Evolutionary conservation across 495 filamentous ascomycete species (phyloP), one percentile per base, ranked within the genome.

Genomic region (Hypoxylon lenormandii): DNA sequence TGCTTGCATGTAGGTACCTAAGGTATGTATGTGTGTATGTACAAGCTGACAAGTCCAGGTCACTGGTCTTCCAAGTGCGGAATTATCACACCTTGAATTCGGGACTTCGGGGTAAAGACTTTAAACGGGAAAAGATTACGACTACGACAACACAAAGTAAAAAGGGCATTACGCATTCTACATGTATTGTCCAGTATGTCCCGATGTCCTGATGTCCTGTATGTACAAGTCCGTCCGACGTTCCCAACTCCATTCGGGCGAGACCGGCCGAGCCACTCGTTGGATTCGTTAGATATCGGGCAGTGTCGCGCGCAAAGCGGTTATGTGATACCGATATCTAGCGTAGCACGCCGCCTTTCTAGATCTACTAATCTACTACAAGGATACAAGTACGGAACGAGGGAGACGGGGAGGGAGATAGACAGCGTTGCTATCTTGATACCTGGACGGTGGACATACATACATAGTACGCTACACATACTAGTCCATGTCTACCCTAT

Each of bases 31-130:
- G n/a, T n/a, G n/a, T n/a, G n/a, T n/a, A n/a, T n/a, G n/a, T 28
- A 28, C 26, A 28, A 7, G 3, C 5, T 7, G 1, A 33, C 30
- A 33, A 33, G 30, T 8, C 30, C 30, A 33, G 30, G 30, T 33
- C 30, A 33, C 10, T n/a, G n/a, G n/a, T n/a, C n/a, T n/a, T n/a
- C n/a, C 30, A 33, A 11, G 26, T 7, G 26, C 7, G 26, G 26
- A 28, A 28, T 28, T n/a, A 33, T 33, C 10, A 7, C 10, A 33
- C 30, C 30, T 33, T 33, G 10, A 33, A 50, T 70, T 64, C 66
- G 66, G 66, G 42, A 64, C 33, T 60, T 69, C 60, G 60, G 66
- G 46, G 48, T 59, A 64, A 64, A 60, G 43, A 33, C 5, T n/a
- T 54, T 12, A 33, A 33, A 26, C 5, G 23, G 23, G 23, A 5